Evolutionary conservation across 805 yeast genomes (phyloP).

Genomic region (Suhomyces vadensis): DNA sequence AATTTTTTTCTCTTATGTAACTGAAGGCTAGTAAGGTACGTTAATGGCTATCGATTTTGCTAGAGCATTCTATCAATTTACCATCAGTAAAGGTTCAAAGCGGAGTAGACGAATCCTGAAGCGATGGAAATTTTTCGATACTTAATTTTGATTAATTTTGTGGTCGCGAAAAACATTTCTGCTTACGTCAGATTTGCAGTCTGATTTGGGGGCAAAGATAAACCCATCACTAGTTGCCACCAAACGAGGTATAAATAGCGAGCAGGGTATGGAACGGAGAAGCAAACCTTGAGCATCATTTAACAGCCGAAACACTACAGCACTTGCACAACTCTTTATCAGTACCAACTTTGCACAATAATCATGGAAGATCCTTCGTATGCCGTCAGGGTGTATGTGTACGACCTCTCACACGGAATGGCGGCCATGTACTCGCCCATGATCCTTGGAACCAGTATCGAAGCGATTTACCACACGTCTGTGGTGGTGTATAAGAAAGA

Average conservation of each 20-base stretch:
- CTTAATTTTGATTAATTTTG: neutral
- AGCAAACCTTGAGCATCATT: too few species aligned
- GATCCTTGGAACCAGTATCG: constrained; percentile 53
- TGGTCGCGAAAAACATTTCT: neutral
- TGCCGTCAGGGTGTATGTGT: constrained; percentile 57
- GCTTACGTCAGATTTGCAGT: constrained; percentile 4
- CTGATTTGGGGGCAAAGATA: neutral
- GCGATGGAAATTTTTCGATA: constrained; percentile 1
- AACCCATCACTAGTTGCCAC: neutral
- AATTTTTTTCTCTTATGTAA: too few species aligned
- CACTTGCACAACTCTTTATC: neutral
- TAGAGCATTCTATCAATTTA: constrained; percentile 1
- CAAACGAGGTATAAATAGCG: neutral
- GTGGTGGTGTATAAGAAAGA: constrained; percentile 57
- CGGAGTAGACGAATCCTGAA: neutral
- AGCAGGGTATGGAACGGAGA: too few species aligned
- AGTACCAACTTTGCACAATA: neutral
- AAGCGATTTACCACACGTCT: constrained; percentile 69
- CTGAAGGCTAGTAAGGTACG: neutral
- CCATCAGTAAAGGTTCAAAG: neutral
- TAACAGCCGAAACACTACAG: neutral
- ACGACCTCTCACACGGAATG: constrained; percentile 63
- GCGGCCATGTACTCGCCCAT: constrained; percentile 53
- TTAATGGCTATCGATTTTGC: neutral
- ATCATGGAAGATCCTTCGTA: constrained; percentile 23